Base-by-base conservation (phyloP, 1,139 yeast species). In the Saccharomycopsis phalli region DNA sequence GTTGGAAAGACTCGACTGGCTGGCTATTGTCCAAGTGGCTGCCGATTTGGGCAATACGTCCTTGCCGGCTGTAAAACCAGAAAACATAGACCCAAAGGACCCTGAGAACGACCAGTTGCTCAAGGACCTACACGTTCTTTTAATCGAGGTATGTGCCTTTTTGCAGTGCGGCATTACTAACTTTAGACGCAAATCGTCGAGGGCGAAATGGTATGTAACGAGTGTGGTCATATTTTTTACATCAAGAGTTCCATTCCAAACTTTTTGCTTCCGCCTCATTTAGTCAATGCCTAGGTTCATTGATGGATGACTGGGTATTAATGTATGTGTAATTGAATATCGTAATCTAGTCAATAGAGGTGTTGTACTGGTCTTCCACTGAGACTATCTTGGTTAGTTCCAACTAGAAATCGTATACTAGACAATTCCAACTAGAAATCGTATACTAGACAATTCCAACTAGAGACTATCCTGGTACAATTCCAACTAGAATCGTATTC, bases 221-320 rank as follows among this genome's bases (percentile, higher is more conserved):
- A 79, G 61, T 91, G 99, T 59, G 78, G 75, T 1, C 97, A 91
- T 58, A 68, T 82, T 13, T 93, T 88, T 62, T 76, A 81, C 62
- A 83, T 91, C 62, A 88, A 88, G 62, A 88, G 87, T 66, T 76
- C 91, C 44, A 87, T 91, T 53, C 96, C 99, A 37, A 91, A 91
- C 67, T 83, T 91, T 61, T 66, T 91, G 47, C 71, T 91, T 40
- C 97, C 98, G 34, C 97, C 98, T 16, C 97, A 91, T 59, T 69
- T 91, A 52, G 84, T 46, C 25, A 22, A 22, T 22, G 25, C 25
- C 25, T 6, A 22, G 6, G 25, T 22, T 10, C 25, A 22, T 22
- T 22, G 25, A 22, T 6, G n/a, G n/a, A n/a, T n/a, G n/a, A n/a
- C n/a, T n/a, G n/a, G n/a, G n/a, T n/a, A n/a, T n/a, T n/a, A n/a